Evolutionary conservation across 495 filamentous ascomycete genomes (phyloP), one percentile per base, ranked within the genome.

Genomic region (Penicillium riverlandense): DNA sequence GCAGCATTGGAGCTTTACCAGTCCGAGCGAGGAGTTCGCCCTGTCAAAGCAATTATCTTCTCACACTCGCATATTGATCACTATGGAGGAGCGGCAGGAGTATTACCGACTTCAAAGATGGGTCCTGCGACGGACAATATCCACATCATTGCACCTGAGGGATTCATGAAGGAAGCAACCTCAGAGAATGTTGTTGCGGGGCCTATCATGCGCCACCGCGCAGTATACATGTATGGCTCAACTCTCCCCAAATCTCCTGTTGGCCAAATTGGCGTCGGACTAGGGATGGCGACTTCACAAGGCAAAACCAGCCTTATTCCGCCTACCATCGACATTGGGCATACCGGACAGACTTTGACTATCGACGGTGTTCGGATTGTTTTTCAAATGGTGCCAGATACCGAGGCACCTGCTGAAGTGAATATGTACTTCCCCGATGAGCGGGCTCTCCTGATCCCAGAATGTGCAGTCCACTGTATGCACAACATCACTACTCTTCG

Each of bases 401-500:
- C 58, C 5, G 58, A 62, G 29, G 58, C 58, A 5, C 55, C 58
- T 1, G 33, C 58, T 0, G 53, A 62, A 36, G 46, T 61, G 42
- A 47, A 48, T 37, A 43, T 61, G 9, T 56, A 55, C 35, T 52
- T 61, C 28, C 58, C 55, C 1, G 38, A 45, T 6, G 35, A 13
- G 10, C 32, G 45, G 29, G 53, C 58, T 0, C 50, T 62, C 2
- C 57, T 40, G 14, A 48, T 48, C 6, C 46, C 58, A 4, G 58
- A 62, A 29, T 41, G 43, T 13, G 58, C 55, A 1, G 58, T 55
- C 7, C 55, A 62, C 14, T 35, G 12, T 12, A 35, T 62, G 29
- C 55, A 62, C 40, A 62, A 62, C 11, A 57, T 62, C n/a, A 33
- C 41, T 2, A 61, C 58, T 4, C 39, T 61, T 8, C 52, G 58